Evolutionary conservation across 192 early-diverging fungal genomes (phyloP).

Genomic region (Podila verticillata): DNA sequence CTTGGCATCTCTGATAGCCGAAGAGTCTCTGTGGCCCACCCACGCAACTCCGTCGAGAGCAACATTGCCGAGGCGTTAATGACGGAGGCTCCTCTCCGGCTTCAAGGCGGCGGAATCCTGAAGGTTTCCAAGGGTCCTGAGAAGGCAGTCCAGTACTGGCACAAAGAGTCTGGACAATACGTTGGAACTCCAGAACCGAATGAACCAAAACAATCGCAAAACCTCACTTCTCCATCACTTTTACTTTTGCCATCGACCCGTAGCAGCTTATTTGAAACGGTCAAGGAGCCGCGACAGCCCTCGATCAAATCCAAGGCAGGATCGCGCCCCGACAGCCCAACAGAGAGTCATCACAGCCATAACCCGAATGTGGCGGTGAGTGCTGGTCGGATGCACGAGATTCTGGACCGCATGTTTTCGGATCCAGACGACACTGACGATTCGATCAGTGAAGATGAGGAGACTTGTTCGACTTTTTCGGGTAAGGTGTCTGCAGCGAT

Average conservation of each 20-base stretch:
- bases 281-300: not conserved
- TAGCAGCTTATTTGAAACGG: not conserved
- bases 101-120: slow-evolving; percentile 33
- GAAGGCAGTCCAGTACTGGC: slow-evolving; percentile 49
- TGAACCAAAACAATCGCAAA: not conserved
- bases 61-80: slow-evolving; percentile 33
- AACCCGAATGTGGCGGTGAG: slow-evolving; percentile 30
- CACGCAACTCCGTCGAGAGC: slow-evolving; percentile 26
- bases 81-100: slow-evolving; percentile 19
- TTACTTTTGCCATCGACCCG: slow-evolving; percentile 15
- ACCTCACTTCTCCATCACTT: slow-evolving; percentile 13
- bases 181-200: slow-evolving; percentile 6
- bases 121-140: slow-evolving; percentile 50
- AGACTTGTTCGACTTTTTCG: slow-evolving; percentile 36
- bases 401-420: slow-evolving; percentile 51
- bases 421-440: slow-evolving; percentile 36
- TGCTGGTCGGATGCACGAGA: slow-evolving; percentile 46
- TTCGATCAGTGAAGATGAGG: slow-evolving; percentile 35
- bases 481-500: slow-evolving; percentile 42
- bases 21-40: slow-evolving; percentile 9
- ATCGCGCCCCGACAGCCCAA: slow-evolving; percentile 37
- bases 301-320: slow-evolving; percentile 26
- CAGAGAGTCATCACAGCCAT: slow-evolving; percentile 31
- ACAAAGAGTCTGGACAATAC: slow-evolving; percentile 43
- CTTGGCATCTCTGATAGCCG: slow-evolving; percentile 6